A percentile compares a stretch with the other conserved stretches of the same genome.
Evolutionary conservation across 2,329 filamentous ascomycete species (phyloP).

Genomic region (Sclerotinia minor): DNA sequence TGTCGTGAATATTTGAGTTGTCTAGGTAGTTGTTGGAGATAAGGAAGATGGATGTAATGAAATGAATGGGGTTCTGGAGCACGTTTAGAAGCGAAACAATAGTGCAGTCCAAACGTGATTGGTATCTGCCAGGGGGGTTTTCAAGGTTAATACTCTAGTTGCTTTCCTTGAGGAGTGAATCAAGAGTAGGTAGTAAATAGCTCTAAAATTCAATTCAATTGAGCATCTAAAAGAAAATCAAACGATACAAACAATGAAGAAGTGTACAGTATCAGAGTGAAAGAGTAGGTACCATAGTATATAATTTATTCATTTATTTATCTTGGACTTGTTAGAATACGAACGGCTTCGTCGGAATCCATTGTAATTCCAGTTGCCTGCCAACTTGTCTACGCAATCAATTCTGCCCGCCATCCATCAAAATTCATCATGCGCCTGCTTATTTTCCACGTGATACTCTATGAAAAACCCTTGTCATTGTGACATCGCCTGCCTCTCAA

Average conservation of each 20-base stretch:
- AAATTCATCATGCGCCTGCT: background rate
- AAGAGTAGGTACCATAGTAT: too few species aligned
- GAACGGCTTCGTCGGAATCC: conserved; percentile 24
- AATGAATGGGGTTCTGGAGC: conserved; percentile 14
- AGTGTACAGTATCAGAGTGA: background rate
- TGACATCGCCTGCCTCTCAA: background rate
- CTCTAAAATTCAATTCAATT: conserved; percentile 1
- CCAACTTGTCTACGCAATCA: conserved; percentile 19
- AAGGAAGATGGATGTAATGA: conserved; percentile 13
- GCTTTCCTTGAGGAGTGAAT: conserved; percentile 14
- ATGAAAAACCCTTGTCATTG: background rate
- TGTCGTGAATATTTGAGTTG: conserved; percentile 2
- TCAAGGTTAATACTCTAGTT: conserved; percentile 6
- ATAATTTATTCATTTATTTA: conserved; percentile 6
- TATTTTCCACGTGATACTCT: background rate
- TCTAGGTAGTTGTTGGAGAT: conserved; percentile 1
- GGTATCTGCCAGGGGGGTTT: conserved; percentile 16
- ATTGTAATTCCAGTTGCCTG: conserved; percentile 16
- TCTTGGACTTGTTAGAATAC: background rate
- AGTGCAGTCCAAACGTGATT: conserved; percentile 24
- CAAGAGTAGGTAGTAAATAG: background rate
- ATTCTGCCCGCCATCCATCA: background rate
- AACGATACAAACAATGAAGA: background rate
- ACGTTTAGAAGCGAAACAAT: conserved; percentile 23
- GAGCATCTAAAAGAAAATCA: background rate